These are phyloP conservation scores for Fusarium penzigii DNA, from an alignment of 2,329 filamentous ascomycete species.

Conservation along the genomic window DNA sequence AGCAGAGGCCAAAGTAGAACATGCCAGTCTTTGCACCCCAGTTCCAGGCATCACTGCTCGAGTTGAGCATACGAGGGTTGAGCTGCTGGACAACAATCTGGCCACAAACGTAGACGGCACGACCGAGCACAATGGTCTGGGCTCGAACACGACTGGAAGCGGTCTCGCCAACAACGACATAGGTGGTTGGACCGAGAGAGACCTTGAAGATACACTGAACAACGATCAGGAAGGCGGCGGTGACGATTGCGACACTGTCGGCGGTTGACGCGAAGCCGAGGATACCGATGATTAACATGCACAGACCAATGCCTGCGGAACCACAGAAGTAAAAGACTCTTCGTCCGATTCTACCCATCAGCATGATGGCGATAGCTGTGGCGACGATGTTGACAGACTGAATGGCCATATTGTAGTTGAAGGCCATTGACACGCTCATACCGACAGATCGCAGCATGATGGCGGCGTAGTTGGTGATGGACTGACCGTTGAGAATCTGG, in stretches of 20 bases:
- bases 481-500: constrained; percentile 40
- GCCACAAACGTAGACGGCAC: constrained; percentile 44
- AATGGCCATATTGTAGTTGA: constrained; percentile 49
- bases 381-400: constrained; percentile 46
- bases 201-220: constrained; percentile 55
- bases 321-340: constrained; percentile 43
- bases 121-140: constrained; percentile 47
- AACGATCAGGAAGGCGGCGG: constrained; percentile 36
- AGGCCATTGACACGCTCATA: constrained; percentile 43
- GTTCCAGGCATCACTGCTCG: constrained; percentile 43
- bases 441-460: constrained; percentile 54
- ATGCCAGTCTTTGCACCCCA: constrained; percentile 50
- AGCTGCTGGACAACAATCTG: constrained; percentile 41
- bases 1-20: constrained; percentile 46
- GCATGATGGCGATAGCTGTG: constrained; percentile 41
- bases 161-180: constrained; percentile 70
- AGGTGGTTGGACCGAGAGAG: constrained; percentile 62
- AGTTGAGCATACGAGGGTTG: constrained; percentile 48
- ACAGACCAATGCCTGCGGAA: constrained; percentile 39
- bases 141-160: constrained; percentile 47
- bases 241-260: constrained; percentile 29
- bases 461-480: constrained; percentile 55
- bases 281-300: constrained; percentile 45
- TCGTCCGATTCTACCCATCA: constrained; percentile 41
- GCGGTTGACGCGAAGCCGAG: constrained; percentile 34